phyloP scores from a whole-genome alignment of 345 rosid species.

The Brassica juncea region DNA sequence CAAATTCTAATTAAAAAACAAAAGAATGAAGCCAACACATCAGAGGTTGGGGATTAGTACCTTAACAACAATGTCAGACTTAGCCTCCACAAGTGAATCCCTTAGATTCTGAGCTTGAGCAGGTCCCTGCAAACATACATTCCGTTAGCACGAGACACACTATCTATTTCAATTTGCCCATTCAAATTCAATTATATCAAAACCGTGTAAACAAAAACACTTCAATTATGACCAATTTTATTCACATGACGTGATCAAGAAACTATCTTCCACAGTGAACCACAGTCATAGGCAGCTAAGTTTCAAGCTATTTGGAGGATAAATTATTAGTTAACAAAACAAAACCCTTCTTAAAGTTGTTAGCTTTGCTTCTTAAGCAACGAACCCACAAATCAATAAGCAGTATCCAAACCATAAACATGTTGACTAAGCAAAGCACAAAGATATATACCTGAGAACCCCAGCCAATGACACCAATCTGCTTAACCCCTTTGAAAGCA shows the following conservation, averaged over 20 bases:
- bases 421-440: not conserved
- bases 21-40: not conserved
- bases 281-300: not conserved
- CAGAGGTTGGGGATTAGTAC: slow-evolving; percentile 18
- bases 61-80: slow-evolving; percentile 82
- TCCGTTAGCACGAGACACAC: not conserved
- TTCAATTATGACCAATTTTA: not conserved
- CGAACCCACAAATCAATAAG: not conserved
- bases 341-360: no score
- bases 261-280: not conserved
- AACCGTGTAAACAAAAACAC: not conserved
- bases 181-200: not conserved
- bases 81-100: slow-evolving; percentile 85
- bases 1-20: not conserved
- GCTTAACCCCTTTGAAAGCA: slow-evolving; percentile 86
- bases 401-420: not conserved
- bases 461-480: slow-evolving; percentile 95
- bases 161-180: not conserved
- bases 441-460: slow-evolving; percentile 70
- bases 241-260: slow-evolving; percentile 9
- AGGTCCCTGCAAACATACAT: slow-evolving; percentile 57
- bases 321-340: not conserved
- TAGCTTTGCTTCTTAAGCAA: not conserved
- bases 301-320: not conserved
- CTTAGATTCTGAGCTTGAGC: slow-evolving; percentile 95